Conservation (phyloP, 345 rosid species). For the Salix arbutifolia region DNA sequence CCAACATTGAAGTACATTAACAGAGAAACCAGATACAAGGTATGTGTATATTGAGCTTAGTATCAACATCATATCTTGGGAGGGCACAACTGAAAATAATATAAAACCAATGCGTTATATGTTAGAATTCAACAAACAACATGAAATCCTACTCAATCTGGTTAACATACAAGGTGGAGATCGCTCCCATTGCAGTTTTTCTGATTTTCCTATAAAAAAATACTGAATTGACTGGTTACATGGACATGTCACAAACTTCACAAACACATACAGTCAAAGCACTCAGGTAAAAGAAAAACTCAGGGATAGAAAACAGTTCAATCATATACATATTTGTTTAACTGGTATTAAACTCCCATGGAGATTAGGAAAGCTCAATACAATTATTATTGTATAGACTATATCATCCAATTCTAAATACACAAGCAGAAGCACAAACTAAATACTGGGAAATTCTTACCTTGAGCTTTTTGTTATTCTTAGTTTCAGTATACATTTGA, state of each 20-base stretch:
- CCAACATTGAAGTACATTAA: background rate
- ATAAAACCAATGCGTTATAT: background rate
- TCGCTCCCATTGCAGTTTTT: background rate
- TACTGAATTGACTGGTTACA: background rate
- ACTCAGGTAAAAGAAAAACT: background rate
- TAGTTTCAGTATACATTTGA: constrained; percentile 96
- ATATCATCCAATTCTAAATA: background rate
- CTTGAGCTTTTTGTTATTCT: constrained; percentile 97
- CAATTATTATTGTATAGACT: background rate
- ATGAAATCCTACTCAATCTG: background rate
- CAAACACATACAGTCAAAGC: background rate
- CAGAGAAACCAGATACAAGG: background rate
- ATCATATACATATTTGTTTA: background rate
- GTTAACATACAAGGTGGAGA: background rate
- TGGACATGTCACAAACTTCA: background rate
- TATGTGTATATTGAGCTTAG: background rate
- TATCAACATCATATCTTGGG: background rate
- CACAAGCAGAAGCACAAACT: background rate
- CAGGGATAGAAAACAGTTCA: background rate
- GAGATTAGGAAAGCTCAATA: background rate
- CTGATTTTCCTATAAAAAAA: background rate
- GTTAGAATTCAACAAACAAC: background rate
- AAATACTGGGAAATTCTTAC: constrained; percentile 28
- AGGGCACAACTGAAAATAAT: background rate
- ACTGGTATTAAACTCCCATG: background rate